Percentiles rank a stretch among this genome's conserved stretches.
phyloP scores from a whole-genome alignment of 352 stramenopile genomes.

The Pythium pyrilobum region DNA sequence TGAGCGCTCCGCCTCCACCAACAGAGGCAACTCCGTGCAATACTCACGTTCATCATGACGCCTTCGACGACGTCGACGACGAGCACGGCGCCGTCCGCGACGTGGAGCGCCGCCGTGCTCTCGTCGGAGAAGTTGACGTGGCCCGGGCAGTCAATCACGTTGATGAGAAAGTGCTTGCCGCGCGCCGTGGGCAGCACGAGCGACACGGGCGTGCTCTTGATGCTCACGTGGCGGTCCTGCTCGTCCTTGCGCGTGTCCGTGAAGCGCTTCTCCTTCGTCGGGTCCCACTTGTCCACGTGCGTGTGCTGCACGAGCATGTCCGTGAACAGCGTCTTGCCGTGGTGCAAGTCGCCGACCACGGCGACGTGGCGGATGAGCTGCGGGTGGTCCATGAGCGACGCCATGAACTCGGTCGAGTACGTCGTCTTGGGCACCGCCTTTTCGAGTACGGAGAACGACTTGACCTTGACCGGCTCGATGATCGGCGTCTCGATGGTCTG shows the following conservation, averaged over 20 bases:
- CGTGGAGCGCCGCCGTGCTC: conserved; percentile 88
- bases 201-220: conserved; percentile 96
- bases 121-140: conserved; percentile 98
- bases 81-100: conserved; percentile 93
- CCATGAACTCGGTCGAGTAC: conserved; percentile 89
- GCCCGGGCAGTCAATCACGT: conserved; percentile 96
- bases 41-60: conserved; percentile 93
- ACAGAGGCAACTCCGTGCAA: too few relatives aligned
- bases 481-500: conserved; percentile 98
- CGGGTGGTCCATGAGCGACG: conserved; percentile 87
- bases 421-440: conserved; percentile 75
- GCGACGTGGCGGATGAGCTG: conserved; percentile 92
- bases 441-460: conserved; percentile 90
- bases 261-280: conserved; percentile 81
- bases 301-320: conserved; percentile 91
- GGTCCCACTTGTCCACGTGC: conserved; percentile 79
- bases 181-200: conserved; percentile 90
- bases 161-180: conserved; percentile 96
- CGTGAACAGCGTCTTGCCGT: conserved; percentile 92
- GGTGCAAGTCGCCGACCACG: conserved; percentile 96
- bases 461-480: conserved; percentile 94
- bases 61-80: conserved; percentile 98
- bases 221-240: conserved; percentile 94
- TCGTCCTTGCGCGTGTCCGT: conserved; percentile 97
- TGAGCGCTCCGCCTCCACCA: too few relatives aligned